Percentiles rank a stretch among this genome's conserved stretches.
Evolutionary conservation across 371 early-diverging fungal genomes (phyloP).

Genomic region (Lichtheimia ornata): DNA sequence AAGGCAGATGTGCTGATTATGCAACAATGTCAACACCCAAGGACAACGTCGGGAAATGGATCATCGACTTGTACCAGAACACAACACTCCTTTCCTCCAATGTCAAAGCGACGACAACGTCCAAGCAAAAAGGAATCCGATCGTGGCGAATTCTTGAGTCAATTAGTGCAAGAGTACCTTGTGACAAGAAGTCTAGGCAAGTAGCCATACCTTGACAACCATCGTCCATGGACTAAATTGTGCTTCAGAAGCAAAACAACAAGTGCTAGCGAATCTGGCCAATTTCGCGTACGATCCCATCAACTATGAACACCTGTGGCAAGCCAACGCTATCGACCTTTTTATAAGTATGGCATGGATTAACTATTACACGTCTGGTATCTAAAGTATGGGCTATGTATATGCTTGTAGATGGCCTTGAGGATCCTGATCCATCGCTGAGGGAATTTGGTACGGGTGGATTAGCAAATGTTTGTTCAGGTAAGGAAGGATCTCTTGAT

Average conservation of each 20-base stretch:
- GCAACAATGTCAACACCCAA: too few relatives aligned
- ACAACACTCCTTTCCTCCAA: too few relatives aligned
- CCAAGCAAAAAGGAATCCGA: constrained; percentile 13
- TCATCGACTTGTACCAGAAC: too few relatives aligned
- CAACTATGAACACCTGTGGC: constrained; percentile 51
- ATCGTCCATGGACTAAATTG: constrained; percentile 3
- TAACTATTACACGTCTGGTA: not conserved
- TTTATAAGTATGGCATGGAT: constrained; percentile 45
- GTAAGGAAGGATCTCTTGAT: constrained; percentile 13
- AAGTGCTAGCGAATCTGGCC: constrained; percentile 58
- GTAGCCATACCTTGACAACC: not conserved
- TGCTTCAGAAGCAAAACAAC: constrained; percentile 47
- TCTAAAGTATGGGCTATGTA: not conserved
- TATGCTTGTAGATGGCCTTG: constrained; percentile 22
- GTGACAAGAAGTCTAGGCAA: constrained; percentile 33
- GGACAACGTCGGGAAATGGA: too few relatives aligned
- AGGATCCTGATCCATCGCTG: constrained; percentile 30
- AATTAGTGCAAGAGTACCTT: constrained; percentile 42
- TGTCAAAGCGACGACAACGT: not conserved
- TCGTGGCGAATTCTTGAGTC: constrained; percentile 32
- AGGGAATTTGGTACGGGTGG: constrained; percentile 58
- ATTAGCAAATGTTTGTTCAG: constrained; percentile 51
- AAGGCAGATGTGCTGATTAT: too few relatives aligned
- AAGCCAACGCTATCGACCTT: constrained; percentile 44
- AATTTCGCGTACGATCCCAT: constrained; percentile 69